These are phyloP conservation scores for Lolium perenne DNA, from an alignment of 176 grass and related monocot species.

Conservation along the genomic window DNA sequence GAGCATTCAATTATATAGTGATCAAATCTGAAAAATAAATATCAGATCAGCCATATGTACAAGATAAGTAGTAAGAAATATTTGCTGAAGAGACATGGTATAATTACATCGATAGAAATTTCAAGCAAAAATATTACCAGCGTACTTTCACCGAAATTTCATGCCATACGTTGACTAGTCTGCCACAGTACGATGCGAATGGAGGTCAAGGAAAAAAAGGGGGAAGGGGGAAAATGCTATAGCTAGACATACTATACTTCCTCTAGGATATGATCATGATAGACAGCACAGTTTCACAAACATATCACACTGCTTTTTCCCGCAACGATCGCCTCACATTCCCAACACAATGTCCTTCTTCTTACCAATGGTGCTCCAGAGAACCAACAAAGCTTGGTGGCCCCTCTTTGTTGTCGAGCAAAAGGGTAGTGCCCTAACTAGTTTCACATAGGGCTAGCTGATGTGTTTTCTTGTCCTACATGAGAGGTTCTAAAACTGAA, in stretches of 20 bases:
- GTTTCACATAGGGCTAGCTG: neutral
- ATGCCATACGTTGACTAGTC: neutral
- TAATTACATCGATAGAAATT: neutral
- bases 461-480: constrained; percentile 33
- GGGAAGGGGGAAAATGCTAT: neutral
- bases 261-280: constrained; percentile 19
- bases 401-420: constrained; percentile 22
- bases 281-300: neutral
- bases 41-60: neutral
- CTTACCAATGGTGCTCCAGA: constrained; percentile 17
- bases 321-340: constrained; percentile 21
- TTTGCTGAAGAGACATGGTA: neutral
- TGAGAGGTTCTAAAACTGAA: constrained; percentile 15
- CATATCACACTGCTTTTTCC: constrained; percentile 9
- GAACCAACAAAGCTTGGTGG: constrained; percentile 19
- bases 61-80: neutral
- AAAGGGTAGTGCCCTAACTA: neutral
- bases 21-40: neutral
- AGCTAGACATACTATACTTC: neutral
- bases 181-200: neutral
- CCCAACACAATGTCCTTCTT: constrained; percentile 7
- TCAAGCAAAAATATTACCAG: neutral
- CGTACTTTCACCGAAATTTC: neutral
- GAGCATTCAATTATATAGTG: neutral
- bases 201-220: constrained; percentile 6